phyloP scores from a whole-genome alignment of 805 yeast genomes.

The Metschnikowia lachancei region DNA sequence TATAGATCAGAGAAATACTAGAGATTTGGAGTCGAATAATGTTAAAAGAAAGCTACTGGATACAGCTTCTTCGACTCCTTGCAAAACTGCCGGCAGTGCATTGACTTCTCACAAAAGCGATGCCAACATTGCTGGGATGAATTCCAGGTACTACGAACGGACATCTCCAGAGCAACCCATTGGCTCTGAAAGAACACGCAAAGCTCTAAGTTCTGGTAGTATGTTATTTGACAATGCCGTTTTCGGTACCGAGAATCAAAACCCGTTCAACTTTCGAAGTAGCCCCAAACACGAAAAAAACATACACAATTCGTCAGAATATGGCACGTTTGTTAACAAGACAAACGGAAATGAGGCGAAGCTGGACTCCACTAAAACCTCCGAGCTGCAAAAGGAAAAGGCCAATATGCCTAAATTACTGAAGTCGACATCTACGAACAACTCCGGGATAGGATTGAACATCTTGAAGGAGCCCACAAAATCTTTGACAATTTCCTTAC shows the following conservation, averaged over 20 bases:
- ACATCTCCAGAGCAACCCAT: not conserved
- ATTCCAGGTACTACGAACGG: constrained; percentile 4
- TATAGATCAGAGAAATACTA: constrained; percentile 2
- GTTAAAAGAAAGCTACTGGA: constrained; percentile 3
- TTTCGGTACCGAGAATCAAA: not conserved
- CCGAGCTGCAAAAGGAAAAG: constrained; percentile 23
- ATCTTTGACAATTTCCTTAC: not conserved
- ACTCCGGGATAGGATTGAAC: constrained; percentile 39
- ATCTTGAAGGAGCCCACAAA: constrained; percentile 30
- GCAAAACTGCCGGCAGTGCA: constrained; percentile 6
- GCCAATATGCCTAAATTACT: constrained; percentile 37
- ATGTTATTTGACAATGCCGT: constrained; percentile 1
- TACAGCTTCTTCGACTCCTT: constrained; percentile 6
- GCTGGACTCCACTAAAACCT: not conserved
- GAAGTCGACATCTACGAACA: constrained; percentile 27
- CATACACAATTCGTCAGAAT: constrained; percentile 9
- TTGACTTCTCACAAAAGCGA: constrained; percentile 11
- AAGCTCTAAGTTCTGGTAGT: constrained; percentile 11
- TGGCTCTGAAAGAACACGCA: constrained; percentile 5
- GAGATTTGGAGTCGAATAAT: constrained; percentile 2
- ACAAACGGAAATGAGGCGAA: not conserved
- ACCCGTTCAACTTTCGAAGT: constrained; percentile 7
- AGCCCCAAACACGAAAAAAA: constrained; percentile 12
- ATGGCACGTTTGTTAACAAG: constrained; percentile 1
- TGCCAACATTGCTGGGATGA: constrained; percentile 9